Evolutionary conservation across 495 filamentous ascomycete species (phyloP), one percentile per base, ranked within the genome.

Genomic region (Talaromyces liani): DNA sequence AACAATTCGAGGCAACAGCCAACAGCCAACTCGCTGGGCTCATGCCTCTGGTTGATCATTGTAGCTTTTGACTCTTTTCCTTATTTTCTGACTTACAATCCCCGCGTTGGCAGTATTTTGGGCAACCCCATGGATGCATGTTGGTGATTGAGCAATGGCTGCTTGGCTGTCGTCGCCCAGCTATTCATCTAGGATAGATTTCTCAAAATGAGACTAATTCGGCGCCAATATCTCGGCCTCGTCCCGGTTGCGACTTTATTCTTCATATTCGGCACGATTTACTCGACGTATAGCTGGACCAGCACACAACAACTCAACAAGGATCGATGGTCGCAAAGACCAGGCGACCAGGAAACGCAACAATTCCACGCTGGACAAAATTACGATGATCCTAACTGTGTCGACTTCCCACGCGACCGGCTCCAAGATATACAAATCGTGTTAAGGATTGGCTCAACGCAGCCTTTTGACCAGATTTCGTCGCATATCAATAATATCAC

Each of bases 381-480:
- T 27, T 27, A 27, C 60, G 62, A 68, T n/a, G 62, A 65, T 31
- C 56, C 59, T n/a, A 54, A 66, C 64, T 77, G 76, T 66, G 69
- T 68, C 45, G 63, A 64, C n/a, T 79, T 79, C 70, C 76, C 73
- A 7, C 60, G 68, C 27, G 27, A 73, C 24, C 55, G 71, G 1
- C 70, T 77, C 16, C 65, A 66, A 6, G 67, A 69, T 58, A 63
- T 80, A 47, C 74, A 78, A 58, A 67, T 80, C 1, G 70, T 75
- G 6, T 53, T 80, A 39, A 78, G 77, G 61, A 76, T 72, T 25
- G 71, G 77, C 58, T 69, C 72, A 45, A 72, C 72, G 45, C 76
- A 77, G 61, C 53, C 66, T 16, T 41, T 65, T n/a, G 67, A 70
- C 5, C 70, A 72, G 60, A 31, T 72, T 51, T 64, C 71, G 27